Evolutionary conservation across 225 moss, liverwort and hornwort genomes (phyloP).

Genomic region (Takakia lepidozioides): DNA sequence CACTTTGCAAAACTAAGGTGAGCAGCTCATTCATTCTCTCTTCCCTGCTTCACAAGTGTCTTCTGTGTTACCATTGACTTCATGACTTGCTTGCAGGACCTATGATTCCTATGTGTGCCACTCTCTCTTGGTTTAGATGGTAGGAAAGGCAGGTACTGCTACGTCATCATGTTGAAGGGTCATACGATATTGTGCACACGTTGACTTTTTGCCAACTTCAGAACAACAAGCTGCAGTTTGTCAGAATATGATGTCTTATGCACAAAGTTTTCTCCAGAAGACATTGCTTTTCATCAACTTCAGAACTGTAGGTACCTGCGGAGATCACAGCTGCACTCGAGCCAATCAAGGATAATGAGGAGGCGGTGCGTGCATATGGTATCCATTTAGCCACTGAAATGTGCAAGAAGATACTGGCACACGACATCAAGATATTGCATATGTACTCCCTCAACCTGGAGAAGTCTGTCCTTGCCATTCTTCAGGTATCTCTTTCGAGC

Average conservation of each 20-base stretch:
- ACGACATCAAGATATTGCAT: slow-evolving; percentile 73
- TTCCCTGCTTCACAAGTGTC: not conserved
- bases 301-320: slow-evolving; percentile 70
- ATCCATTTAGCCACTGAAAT: slow-evolving; percentile 89
- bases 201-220: too few relatives aligned
- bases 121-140: not conserved
- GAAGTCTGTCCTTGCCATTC: slow-evolving; percentile 80
- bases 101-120: too few relatives aligned
- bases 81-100: too few relatives aligned
- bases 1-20: slow-evolving; percentile 94
- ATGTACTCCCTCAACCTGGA: slow-evolving; percentile 91
- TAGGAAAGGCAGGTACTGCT: not conserved
- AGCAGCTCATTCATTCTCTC: too few relatives aligned
- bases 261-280: too few relatives aligned
- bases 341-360: slow-evolving; percentile 94
- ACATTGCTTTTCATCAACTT: too few relatives aligned
- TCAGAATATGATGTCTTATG: too few relatives aligned
- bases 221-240: too few relatives aligned
- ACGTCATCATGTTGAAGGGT: too few relatives aligned
- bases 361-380: slow-evolving; percentile 83
- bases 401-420: slow-evolving; percentile 91
- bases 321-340: slow-evolving; percentile 75
- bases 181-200: too few relatives aligned
- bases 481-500: slow-evolving; percentile 64
- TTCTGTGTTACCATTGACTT: not conserved